Base-by-base conservation (phyloP, 2,329 filamentous ascomycete genomes). In the Cladosporium austrohemisphaericum region DNA sequence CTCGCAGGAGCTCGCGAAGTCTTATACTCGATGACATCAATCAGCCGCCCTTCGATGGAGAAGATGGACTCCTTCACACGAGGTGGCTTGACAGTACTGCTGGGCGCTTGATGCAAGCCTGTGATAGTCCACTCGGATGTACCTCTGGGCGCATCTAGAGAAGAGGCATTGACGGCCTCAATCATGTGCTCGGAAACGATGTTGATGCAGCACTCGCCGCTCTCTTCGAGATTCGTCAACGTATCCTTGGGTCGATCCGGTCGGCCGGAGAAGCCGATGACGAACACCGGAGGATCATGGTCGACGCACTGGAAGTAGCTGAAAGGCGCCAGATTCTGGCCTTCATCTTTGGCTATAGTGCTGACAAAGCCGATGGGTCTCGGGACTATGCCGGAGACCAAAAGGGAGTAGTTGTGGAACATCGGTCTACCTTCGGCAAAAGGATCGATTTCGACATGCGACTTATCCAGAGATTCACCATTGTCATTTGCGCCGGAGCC, bases 241-340 rank as follows among this genome's bases (percentile, higher is more conserved):
- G 85, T 84, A 67, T 96, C 91, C 68, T 95, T 96, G 14, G 85
- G 81, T 3, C 72, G 68, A 18, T 77, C 72, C 44, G 76, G 70
- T 1, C 77, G 76, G 1, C 78, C 79, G 0, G 76, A 71, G 51
- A 83, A 81, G 0, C 81, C 80, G 5, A 85, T 72, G 7, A 81
- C 78, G 67, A 96, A 94, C 37, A 94, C 74, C 0, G 91, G 91
- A 3, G 91, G 92, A 65, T 96, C 91, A 65, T 93, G 86, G 67
- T 82, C 83, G 57, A 95, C 76, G 55, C 95, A 69, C 65, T 89
- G 85, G 66, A 90, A 89, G 73, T 93, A 96, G 63, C 81, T 86
- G 68, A 93, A 95, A 0, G 90, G 91, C 0, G 91, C 88, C 2
- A 96, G 76, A 69, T 96, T 97, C n/a, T 80, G 80, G 22, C 59